Base-by-base conservation (phyloP, 73 alveolate species). In the Paramecium caudatum region DNA sequence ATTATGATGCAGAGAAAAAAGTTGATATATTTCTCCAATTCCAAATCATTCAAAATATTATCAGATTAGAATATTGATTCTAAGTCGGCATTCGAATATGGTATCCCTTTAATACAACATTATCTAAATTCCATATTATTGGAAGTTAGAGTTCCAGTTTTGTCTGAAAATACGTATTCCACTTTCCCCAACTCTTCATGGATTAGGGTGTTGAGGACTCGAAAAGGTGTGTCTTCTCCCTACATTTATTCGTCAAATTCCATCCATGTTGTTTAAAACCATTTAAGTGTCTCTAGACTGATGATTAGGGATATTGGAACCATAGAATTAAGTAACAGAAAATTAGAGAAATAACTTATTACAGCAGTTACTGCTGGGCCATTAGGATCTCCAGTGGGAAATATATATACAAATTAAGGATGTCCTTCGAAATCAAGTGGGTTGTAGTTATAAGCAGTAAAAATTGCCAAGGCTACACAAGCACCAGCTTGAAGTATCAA, bases 171-270 rank as follows among this genome's bases (percentile, higher is more conserved):
- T 3, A 95, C 82, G 74, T 95, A 95, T 10, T 91, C 92, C 10
- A 95, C 93, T 74, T 94, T 91, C 15, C 97, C 97, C 2, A 94
- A 82, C 80, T 94, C 97, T 61, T 94, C 97, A 41, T 87, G 91
- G 21, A 82, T 90, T 63, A 90, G 46, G 23, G 90, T 74, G 12
- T 86, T 90, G 32, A 91, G 70, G 4, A 49, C 93, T 25, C 55
- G 69, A 49, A 85, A 55, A 37, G 68, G 68, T 39, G 49, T 32
- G 50, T 45, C 70, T 88, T 86, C 61, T 30, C 55, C 94, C 43
- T 91, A 74, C 94, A 91, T 91, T 61, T 82, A 23, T 6, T 37
- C 82, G 34, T 91, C 95, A 43, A 62, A 84, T 36, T 84, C 91
- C 92, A 91, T 91, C 27, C 90, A 91, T 7, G 91, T 47, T 3